These are phyloP conservation scores for Cystobasidium ongulense DNA, from an alignment of 768 basidiomycete genomes.

Conservation along the genomic window DNA sequence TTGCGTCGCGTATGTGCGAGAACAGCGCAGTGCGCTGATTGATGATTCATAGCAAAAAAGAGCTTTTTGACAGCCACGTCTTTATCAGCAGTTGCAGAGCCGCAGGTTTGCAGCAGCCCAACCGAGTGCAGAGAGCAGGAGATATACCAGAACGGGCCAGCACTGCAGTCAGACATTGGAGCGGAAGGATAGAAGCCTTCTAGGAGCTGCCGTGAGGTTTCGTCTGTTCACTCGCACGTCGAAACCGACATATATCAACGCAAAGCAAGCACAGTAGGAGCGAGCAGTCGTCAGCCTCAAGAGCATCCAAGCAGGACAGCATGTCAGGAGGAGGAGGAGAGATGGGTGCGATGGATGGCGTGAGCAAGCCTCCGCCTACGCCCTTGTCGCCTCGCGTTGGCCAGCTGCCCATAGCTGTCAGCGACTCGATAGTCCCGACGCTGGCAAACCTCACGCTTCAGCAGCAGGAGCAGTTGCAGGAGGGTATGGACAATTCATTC, in stretches of 20 bases:
- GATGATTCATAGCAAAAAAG: not conserved
- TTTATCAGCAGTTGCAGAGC: not conserved
- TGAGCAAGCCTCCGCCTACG: not conserved
- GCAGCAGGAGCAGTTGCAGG: not conserved
- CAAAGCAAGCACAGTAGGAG: not conserved
- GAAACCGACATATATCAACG: no score
- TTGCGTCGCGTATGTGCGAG: no score
- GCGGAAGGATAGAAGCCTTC: no score
- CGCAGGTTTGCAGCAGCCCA: not conserved
- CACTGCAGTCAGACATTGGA: no score
- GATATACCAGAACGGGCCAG: no score
- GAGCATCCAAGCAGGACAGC: not conserved
- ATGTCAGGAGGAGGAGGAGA: not conserved
- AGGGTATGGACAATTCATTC: not conserved
- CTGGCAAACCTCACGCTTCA: not conserved
- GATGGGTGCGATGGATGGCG: not conserved
- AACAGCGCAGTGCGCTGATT: not conserved
- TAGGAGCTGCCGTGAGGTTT: no score
- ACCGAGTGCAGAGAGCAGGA: not conserved
- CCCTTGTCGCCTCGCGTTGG: not conserved
- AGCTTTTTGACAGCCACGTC: not conserved
- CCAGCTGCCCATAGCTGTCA: not conserved
- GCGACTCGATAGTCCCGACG: not conserved
- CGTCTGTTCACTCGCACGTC: no score
- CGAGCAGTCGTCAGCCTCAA: not conserved